Percentiles rank a stretch among this genome's conserved stretches.
phyloP scores from a whole-genome alignment of 768 basidiomycete genomes.

The Boletus pseudopeckii region DNA sequence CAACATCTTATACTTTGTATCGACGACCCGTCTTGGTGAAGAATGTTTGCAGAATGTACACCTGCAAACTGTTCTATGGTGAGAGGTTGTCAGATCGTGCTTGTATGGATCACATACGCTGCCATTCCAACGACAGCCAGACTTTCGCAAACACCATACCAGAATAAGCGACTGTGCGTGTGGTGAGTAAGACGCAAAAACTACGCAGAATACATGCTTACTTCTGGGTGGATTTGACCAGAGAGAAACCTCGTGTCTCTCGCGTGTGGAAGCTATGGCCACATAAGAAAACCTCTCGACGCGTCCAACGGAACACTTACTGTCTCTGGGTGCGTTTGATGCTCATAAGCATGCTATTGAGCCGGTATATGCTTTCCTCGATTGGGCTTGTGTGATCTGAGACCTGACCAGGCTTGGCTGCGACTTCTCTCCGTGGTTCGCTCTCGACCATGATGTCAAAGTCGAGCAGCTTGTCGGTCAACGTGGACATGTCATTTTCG shows the following conservation, averaged over 20 bases:
- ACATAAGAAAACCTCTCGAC: constrained; percentile 2
- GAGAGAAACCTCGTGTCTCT: constrained; percentile 90
- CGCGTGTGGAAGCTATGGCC: constrained; percentile 81
- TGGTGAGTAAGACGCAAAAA: neutral
- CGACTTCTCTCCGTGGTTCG: constrained; percentile 86
- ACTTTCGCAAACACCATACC: constrained; percentile 86
- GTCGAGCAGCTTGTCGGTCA: constrained; percentile 92
- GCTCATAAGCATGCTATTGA: constrained; percentile 82
- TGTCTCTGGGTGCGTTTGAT: constrained; percentile 94
- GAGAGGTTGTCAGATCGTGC: constrained; percentile 7
- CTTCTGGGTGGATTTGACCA: constrained; percentile 89
- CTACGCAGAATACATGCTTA: constrained; percentile 27
- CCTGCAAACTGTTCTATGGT: constrained; percentile 60
- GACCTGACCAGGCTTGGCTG: constrained; percentile 84
- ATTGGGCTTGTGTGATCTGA: constrained; percentile 89
- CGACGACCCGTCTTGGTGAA: constrained; percentile 90
- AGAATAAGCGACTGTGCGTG: constrained; percentile 75
- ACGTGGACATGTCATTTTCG: constrained; percentile 93
- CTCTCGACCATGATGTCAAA: constrained; percentile 99
- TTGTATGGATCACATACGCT: constrained; percentile 50
- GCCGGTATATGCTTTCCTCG: constrained; percentile 92
- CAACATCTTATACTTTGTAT: constrained; percentile 69
- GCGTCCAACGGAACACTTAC: constrained; percentile 44
- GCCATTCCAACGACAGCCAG: constrained; percentile 82
- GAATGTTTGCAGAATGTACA: constrained; percentile 92